These are phyloP conservation scores for Ophiostoma perfectum DNA, from an alignment of 2,329 filamentous ascomycete genomes.

Conservation along the genomic window DNA sequence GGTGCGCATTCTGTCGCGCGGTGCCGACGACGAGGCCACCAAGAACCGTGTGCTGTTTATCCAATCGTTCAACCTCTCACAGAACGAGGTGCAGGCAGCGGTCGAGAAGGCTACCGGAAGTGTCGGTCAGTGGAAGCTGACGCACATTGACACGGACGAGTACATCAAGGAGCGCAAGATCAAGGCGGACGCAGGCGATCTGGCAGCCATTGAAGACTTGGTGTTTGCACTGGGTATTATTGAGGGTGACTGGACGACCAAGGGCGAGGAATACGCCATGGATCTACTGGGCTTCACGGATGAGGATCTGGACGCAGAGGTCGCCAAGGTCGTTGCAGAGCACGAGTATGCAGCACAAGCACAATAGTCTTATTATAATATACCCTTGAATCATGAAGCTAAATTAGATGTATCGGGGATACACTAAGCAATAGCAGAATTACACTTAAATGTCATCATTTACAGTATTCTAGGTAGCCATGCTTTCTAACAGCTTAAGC, in stretches of 20 bases:
- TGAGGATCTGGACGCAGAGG: slow-evolving; percentile 42
- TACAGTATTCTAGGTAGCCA: too few species aligned
- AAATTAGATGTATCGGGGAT: too few species aligned
- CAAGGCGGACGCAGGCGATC: slow-evolving; percentile 37
- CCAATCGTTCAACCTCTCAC: slow-evolving; percentile 39
- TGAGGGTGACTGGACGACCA: slow-evolving; percentile 45
- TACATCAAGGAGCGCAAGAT: slow-evolving; percentile 38
- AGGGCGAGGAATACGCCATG: slow-evolving; percentile 42
- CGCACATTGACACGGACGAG: slow-evolving; percentile 35
- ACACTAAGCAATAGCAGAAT: too few species aligned
- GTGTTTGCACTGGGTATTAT: slow-evolving; percentile 46
- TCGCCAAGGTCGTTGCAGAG: slow-evolving; percentile 33
- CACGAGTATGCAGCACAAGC: not conserved
- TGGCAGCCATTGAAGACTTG: slow-evolving; percentile 41
- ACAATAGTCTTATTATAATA: not conserved
- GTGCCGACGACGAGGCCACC: slow-evolving; percentile 28
- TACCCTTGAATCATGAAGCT: too few species aligned
- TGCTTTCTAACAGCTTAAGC: not conserved
- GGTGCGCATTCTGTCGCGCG: slow-evolving; percentile 32
- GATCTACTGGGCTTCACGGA: slow-evolving; percentile 42
- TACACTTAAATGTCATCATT: too few species aligned
- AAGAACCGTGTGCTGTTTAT: slow-evolving; percentile 36
- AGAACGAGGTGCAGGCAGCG: slow-evolving; percentile 34
- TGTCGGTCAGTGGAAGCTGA: slow-evolving; percentile 30
- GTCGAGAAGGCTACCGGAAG: slow-evolving; percentile 33